Conservation (phyloP, 2,329 filamentous ascomycete genomes). For the Nemania diffusa region DNA sequence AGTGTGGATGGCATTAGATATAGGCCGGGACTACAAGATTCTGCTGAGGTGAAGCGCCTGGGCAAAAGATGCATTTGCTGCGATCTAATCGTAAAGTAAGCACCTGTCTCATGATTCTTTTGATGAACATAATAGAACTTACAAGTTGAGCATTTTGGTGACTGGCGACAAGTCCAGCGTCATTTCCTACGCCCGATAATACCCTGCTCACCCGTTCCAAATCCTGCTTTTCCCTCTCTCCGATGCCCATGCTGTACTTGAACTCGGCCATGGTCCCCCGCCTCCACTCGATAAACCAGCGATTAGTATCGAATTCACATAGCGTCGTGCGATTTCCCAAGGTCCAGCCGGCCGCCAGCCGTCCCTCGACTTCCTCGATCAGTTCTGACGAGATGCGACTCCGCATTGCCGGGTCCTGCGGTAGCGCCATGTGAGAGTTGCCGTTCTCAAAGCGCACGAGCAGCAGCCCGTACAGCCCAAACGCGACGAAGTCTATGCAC, state of each 20-base stretch:
- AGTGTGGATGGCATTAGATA: too few relatives aligned
- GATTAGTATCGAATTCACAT: constrained; percentile 24
- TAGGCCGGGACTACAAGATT: background rate
- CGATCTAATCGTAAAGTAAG: constrained; percentile 14
- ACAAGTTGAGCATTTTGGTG: constrained; percentile 27
- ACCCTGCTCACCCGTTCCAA: constrained; percentile 25
- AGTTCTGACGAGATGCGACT: constrained; percentile 14
- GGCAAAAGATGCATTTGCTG: constrained; percentile 14
- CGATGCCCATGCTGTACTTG: constrained; percentile 22
- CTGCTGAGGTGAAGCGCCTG: constrained; percentile 11
- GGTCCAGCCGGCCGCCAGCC: constrained; percentile 27
- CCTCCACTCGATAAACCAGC: constrained; percentile 33
- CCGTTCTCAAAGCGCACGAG: constrained; percentile 28
- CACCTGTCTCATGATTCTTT: background rate
- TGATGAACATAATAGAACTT: background rate
- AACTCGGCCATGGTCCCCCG: constrained; percentile 25
- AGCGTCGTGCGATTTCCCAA: constrained; percentile 27
- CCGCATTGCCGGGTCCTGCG: constrained; percentile 17
- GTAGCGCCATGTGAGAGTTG: constrained; percentile 24
- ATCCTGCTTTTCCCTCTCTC: constrained; percentile 20
- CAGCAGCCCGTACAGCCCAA: constrained; percentile 24
- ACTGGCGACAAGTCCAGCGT: constrained; percentile 25
- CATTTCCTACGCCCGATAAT: constrained; percentile 19
- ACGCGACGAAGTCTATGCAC: constrained; percentile 29
- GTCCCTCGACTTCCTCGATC: constrained; percentile 24